Percentiles rank a stretch among this genome's conserved stretches.
These are phyloP conservation scores for Hansenula lynferdii DNA, from an alignment of 1,139 yeast species.

Conservation along the genomic window DNA sequence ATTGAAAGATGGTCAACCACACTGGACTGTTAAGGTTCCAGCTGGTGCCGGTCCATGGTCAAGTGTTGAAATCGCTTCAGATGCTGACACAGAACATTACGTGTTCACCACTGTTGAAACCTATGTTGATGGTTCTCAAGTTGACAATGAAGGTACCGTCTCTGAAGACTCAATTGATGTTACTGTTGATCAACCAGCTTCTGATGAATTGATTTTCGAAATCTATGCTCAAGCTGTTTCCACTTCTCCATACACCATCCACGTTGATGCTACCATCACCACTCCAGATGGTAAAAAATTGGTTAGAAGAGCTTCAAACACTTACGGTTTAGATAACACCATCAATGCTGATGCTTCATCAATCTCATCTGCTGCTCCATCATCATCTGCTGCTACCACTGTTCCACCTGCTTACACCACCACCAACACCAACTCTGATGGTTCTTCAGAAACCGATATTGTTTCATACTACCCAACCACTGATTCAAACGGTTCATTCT, in stretches of 20 bases:
- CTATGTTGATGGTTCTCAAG: not conserved
- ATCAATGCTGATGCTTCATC: not conserved
- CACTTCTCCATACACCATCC: not conserved
- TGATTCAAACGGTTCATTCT: not conserved
- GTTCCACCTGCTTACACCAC: constrained; percentile 1
- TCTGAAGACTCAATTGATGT: not conserved
- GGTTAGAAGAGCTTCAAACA: not conserved
- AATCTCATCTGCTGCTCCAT: not conserved
- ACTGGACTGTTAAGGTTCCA: constrained; percentile 4
- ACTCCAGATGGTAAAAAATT: not conserved
- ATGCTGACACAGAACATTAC: not conserved
- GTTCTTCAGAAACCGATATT: not conserved
- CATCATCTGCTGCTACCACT: not conserved
- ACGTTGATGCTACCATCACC: not conserved
- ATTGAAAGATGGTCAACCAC: constrained; percentile 2
- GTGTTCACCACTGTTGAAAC: not conserved
- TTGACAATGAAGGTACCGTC: not conserved
- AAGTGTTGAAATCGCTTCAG: not conserved
- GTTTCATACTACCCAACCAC: not conserved
- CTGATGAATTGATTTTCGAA: not conserved
- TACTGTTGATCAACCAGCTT: not conserved
- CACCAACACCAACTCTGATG: not conserved
- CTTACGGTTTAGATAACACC: not conserved
- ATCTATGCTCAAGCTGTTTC: not conserved
- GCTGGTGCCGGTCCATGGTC: constrained; percentile 6